These are phyloP conservation scores for Debaryomyces singareniensis DNA, from an alignment of 1,139 yeast genomes.

Conservation along the genomic window DNA sequence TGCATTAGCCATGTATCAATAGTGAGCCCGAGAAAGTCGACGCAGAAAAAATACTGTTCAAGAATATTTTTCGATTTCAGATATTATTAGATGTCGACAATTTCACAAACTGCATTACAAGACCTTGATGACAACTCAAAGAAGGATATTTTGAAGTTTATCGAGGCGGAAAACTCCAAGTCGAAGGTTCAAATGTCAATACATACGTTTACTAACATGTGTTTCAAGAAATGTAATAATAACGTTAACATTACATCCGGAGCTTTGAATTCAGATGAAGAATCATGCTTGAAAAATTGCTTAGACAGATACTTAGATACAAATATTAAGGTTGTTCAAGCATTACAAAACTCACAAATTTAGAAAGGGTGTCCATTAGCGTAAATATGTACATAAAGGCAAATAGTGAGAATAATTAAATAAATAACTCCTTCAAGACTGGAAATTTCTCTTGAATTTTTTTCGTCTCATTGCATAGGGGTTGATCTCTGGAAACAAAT, in stretches of 20 bases:
- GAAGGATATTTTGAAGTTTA: slow-evolving; percentile 67
- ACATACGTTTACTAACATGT: slow-evolving; percentile 81
- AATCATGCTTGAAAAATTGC: slow-evolving; percentile 71
- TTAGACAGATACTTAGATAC: slow-evolving; percentile 83
- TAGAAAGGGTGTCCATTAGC: slow-evolving; percentile 3
- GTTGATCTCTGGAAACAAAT: background rate
- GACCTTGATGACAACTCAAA: slow-evolving; percentile 65
- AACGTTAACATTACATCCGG: slow-evolving; percentile 42
- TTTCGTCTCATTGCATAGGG: background rate
- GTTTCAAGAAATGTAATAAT: slow-evolving; percentile 80
- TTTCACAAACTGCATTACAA: slow-evolving; percentile 56
- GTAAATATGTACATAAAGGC: background rate
- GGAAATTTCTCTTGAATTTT: background rate
- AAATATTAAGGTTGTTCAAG: slow-evolving; percentile 74
- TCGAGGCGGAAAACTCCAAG: slow-evolving; percentile 80
- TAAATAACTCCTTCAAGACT: background rate
- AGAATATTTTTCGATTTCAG: background rate
- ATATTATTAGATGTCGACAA: slow-evolving; percentile 41
- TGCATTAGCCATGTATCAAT: no score
- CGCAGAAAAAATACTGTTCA: no score
- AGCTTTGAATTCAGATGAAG: slow-evolving; percentile 53
- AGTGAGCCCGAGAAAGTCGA: no score
- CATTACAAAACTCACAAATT: slow-evolving; percentile 30
- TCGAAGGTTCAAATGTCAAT: slow-evolving; percentile 84
- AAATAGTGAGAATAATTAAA: background rate